Evolutionary conservation across 345 rosid genomes (phyloP).

Genomic region (Cardamine chenopodiifolia): DNA sequence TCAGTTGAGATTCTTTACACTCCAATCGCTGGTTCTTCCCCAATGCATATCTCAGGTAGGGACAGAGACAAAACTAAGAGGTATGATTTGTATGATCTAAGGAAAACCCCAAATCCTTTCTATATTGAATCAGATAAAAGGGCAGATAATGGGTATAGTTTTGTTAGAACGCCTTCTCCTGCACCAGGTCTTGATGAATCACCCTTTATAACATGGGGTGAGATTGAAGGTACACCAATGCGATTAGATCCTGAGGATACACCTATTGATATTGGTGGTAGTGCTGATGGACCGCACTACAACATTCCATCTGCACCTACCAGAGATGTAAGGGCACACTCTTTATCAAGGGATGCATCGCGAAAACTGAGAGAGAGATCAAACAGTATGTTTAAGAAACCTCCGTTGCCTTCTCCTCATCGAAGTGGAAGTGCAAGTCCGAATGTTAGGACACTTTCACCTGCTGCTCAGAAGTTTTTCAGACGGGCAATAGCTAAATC

Average conservation of each 20-base stretch:
- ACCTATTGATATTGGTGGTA: conserved; percentile 87
- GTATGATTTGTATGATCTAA: conserved; percentile 87
- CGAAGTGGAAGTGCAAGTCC: conserved; percentile 99
- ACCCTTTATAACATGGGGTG: conserved; percentile 98
- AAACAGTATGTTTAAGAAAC: conserved; percentile 80
- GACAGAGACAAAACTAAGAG: conserved; percentile 75
- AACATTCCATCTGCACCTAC: conserved; percentile 75
- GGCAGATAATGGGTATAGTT: conserved; percentile 84
- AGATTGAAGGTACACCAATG: conserved; percentile 95
- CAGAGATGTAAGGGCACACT: conserved; percentile 84
- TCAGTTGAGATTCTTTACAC: conserved; percentile 76
- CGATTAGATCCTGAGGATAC: conserved; percentile 89
- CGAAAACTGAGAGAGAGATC: conserved; percentile 79
- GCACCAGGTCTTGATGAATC: conserved; percentile 92
- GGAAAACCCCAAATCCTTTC: conserved; percentile 81
- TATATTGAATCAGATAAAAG: conserved; percentile 74
- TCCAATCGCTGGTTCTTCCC: conserved; percentile 76
- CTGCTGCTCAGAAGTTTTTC: conserved; percentile 96
- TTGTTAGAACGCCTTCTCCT: conserved; percentile 93
- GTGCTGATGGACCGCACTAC: conserved; percentile 80
- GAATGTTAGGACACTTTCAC: conserved; percentile 70
- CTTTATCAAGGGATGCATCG: conserved; percentile 88
- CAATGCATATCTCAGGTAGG: conserved; percentile 62
- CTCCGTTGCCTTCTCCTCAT: conserved; percentile 85
- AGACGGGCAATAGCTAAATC: conserved; percentile 83